phyloP scores from a whole-genome alignment of 148 eudicot species.

The Pouteria glomerata region DNA sequence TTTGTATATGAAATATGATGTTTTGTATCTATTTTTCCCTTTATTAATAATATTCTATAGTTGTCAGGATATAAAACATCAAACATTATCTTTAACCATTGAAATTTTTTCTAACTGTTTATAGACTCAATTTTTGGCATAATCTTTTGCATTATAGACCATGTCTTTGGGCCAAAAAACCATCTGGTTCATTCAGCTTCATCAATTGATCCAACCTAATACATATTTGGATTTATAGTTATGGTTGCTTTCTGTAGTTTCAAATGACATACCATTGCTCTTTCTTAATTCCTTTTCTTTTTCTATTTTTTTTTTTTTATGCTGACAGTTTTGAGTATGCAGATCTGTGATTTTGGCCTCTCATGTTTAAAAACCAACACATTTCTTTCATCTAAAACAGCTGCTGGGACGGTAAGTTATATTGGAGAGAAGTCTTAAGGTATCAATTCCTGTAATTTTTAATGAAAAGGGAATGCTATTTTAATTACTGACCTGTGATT shows the following conservation, averaged over 20 bases:
- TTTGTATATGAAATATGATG: too few relatives aligned
- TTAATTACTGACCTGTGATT: too few relatives aligned
- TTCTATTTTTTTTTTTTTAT: background rate
- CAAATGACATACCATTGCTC: slow-evolving; percentile 6
- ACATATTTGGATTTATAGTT: background rate
- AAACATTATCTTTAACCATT: background rate
- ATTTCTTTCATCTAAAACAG: slow-evolving; percentile 83
- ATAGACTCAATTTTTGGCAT: background rate
- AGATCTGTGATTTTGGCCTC: slow-evolving; percentile 96
- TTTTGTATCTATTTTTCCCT: background rate
- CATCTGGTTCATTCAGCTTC: background rate
- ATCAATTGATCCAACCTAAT: background rate
- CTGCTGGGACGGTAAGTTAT: slow-evolving; percentile 92
- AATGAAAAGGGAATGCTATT: background rate
- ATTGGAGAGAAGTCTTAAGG: background rate
- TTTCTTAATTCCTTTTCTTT: too few relatives aligned
- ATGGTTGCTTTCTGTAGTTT: background rate
- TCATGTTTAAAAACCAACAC: slow-evolving; percentile 84
- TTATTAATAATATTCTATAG: background rate
- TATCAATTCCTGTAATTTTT: background rate
- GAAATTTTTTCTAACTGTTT: background rate
- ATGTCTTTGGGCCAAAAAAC: too few relatives aligned
- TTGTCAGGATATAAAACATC: background rate
- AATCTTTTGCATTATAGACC: background rate
- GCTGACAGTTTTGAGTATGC: slow-evolving; percentile 12